Evolutionary conservation across 108 stramenopile species (phyloP), one percentile per base, ranked within the genome.

Genomic region (Nitzschia putrida): DNA sequence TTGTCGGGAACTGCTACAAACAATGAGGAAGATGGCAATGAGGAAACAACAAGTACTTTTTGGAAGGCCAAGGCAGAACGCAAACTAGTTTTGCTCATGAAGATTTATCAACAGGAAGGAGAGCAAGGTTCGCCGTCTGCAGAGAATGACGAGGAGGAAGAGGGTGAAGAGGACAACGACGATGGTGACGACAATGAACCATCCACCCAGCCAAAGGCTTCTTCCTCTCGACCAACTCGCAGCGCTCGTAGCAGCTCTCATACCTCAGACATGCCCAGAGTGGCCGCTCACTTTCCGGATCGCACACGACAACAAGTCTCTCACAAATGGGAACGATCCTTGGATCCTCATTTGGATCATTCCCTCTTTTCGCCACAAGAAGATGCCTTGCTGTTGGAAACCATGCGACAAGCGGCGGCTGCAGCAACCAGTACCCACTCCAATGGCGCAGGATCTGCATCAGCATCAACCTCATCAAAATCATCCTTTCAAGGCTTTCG

Each of bases 301-400:
- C 70, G 84, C 51, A 51, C 65, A 8, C 34, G 56, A 41, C 65
- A 74, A 11, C 53, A 68, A 39, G 12, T 85, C 16, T 24, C 37
- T 49, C 40, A 68, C 13, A 74, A 80, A 16, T 85, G 80, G 84
- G 50, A 68, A 42, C 67, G 67, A 39, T 37, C 54, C 11, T 42
- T 68, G 47, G 55, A 60, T 56, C 76, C 58, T 1, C 12, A 12
- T 2, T 45, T 63, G 44, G 24, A 63, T 63, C 61, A 76, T 39
- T 64, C 67, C 12, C 71, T 79, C 23, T 88, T 79, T 76, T 78
- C 80, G 43, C 63, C 76, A 23, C 82, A 79, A 43, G 83, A 88
- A 51, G 87, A 88, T 56, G 82, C 81, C 68, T 57, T 83, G 10
- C 53, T 88, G 6, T 61, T 83, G 20, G 80, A 79, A 22, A 79